These are phyloP conservation scores for Fistulifera solaris DNA, from an alignment of 108 stramenopile species.

Conservation along the genomic window DNA sequence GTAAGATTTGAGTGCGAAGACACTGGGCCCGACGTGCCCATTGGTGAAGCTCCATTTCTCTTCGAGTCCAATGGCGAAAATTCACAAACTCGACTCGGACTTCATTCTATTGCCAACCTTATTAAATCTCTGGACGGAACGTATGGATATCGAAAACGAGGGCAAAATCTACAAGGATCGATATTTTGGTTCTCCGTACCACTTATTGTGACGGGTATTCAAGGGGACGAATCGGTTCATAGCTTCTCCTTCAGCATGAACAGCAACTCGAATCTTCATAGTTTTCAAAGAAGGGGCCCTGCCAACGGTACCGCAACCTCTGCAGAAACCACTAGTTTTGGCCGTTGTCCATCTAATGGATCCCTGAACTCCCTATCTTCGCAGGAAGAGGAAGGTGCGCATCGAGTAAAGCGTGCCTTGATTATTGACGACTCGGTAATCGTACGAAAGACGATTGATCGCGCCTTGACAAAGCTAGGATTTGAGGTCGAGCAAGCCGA, in stretches of 20 bases:
- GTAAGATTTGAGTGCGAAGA: conserved; percentile 5
- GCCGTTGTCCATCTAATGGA: too few relatives aligned
- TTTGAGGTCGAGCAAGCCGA: conserved; percentile 49
- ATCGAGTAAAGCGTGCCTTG: conserved; percentile 29
- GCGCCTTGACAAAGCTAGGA: conserved; percentile 39
- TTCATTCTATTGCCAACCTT: conserved; percentile 30
- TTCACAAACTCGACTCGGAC: conserved; percentile 8
- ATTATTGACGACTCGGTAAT: conserved; percentile 56
- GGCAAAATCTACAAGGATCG: neutral
- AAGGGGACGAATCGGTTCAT: conserved; percentile 1
- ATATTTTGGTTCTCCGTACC: conserved; percentile 14
- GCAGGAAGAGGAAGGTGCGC: neutral
- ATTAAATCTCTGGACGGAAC: conserved; percentile 25
- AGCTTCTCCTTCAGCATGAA: too few relatives aligned
- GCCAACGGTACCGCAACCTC: too few relatives aligned
- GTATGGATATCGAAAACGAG: conserved; percentile 14
- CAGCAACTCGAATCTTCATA: too few relatives aligned
- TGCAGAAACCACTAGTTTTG: too few relatives aligned
- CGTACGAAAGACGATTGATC: conserved; percentile 46
- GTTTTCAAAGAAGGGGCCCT: too few relatives aligned
- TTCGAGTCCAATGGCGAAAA: neutral
- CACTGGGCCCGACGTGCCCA: neutral
- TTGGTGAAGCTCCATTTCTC: neutral
- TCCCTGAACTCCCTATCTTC: too few relatives aligned
- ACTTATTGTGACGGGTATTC: neutral